Evolutionary conservation across 2,329 filamentous ascomycete genomes (phyloP), one percentile per base, ranked within the genome.

Genomic region (Ophiostoma ips): DNA sequence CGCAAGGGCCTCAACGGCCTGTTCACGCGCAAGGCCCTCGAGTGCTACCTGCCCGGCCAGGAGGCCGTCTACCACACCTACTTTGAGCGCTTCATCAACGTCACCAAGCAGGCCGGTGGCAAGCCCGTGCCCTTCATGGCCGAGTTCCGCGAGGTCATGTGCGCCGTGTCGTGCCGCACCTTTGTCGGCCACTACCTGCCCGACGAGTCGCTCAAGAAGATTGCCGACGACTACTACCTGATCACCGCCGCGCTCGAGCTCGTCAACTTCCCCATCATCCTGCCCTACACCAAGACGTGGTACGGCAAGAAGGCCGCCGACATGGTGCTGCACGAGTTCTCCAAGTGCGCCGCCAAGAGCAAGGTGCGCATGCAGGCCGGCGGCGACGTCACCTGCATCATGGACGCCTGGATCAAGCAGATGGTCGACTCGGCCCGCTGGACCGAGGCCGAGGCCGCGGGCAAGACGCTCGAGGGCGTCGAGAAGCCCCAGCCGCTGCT

Each of bases 201-300:
- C 43, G 85, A 95, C 53, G 84, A 87, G 64, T 80, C 84, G 46
- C 82, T 96, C 61, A 90, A 94, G 76, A 89, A 86, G 72, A 92
- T 96, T 56, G 84, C 90, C 54, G 84, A 95, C 66, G 89, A 96
- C 68, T 98, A 95, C 71, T 96, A 94, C 68, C 78, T 90, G 56
- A 94, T 96, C 63, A 96, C 92, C 13, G 90, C 85, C 52, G 92
- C 92, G 19, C 78, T 96, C 58, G 92, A 98, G 68, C 77, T 96
- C 44, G 92, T 98, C 73, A 96, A 96, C 73, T 95, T 96, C 72
- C 90, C 92, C 53, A 84, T 96, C 68, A 95, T 96, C 63, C 68
- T 96, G 37, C 90, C 90, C 36, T 96, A 79, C 73, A 95, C 89
- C 63, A 90, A 88, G 72, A 88, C 88, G 5, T 96, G 88, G 88